A percentile compares a stretch with the other conserved stretches of the same genome.
Conservation (phyloP, 2,329 filamentous ascomycete genomes). For the Fusarium globosum region DNA sequence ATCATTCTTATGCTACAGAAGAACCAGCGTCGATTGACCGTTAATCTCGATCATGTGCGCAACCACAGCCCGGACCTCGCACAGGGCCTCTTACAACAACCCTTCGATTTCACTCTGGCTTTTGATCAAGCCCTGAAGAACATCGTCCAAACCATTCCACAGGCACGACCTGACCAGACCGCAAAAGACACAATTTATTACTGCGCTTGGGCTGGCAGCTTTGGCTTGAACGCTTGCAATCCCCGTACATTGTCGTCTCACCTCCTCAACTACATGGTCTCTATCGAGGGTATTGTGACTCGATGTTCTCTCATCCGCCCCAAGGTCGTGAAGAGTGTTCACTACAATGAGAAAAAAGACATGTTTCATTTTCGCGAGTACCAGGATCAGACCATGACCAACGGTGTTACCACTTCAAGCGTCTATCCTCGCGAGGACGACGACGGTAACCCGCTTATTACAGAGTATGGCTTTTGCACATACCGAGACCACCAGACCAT, state of each 20-base stretch:
- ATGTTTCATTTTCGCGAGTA: conserved; percentile 93
- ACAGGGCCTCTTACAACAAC: conserved; percentile 79
- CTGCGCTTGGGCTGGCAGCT: conserved; percentile 96
- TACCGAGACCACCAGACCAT: conserved; percentile 98
- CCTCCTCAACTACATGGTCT: conserved; percentile 96
- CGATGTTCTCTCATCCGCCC: conserved; percentile 94
- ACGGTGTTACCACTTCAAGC: conserved; percentile 86
- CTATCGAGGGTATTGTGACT: conserved; percentile 96
- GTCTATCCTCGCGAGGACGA: conserved; percentile 96
- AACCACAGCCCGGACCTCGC: conserved; percentile 87
- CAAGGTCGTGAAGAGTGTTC: conserved; percentile 98
- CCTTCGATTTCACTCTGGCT: conserved; percentile 88
- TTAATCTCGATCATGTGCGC: conserved; percentile 91
- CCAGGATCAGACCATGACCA: conserved; percentile 97
- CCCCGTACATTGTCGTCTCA: conserved; percentile 89
- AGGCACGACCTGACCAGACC: conserved; percentile 79
- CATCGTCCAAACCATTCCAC: conserved; percentile 82
- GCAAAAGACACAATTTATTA: conserved; percentile 88
- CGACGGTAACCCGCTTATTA: conserved; percentile 89
- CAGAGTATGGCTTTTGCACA: conserved; percentile 95
- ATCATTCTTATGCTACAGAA: conserved; percentile 83
- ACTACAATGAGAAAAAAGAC: conserved; percentile 89
- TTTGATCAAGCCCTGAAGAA: conserved; percentile 93
- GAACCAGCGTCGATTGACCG: conserved; percentile 71
- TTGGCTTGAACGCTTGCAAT: conserved; percentile 94